phyloP scores from a whole-genome alignment of 2,329 filamentous ascomycete species.

The Aspergillus sp. region DNA sequence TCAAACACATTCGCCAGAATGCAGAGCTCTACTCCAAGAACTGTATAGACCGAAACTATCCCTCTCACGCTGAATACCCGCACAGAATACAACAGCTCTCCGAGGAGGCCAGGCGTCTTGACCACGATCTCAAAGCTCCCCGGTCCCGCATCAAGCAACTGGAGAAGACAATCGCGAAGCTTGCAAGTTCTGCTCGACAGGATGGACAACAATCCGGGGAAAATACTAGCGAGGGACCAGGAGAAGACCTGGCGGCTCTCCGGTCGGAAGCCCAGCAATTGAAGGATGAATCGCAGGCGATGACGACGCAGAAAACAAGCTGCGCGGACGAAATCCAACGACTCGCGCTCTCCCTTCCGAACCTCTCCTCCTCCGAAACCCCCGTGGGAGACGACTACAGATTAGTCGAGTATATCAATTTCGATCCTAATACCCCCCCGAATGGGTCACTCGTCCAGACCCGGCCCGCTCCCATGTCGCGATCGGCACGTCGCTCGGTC shows the following conservation, averaged over 20 bases:
- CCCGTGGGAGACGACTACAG: constrained; percentile 64
- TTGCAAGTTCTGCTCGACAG: constrained; percentile 20
- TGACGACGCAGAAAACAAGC: constrained; percentile 24
- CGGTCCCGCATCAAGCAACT: constrained; percentile 41
- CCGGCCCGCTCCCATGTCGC: constrained; percentile 68
- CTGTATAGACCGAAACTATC: constrained; percentile 81
- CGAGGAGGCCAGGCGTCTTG: constrained; percentile 32
- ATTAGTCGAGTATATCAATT: constrained; percentile 74
- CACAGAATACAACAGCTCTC: constrained; percentile 46
- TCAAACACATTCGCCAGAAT: constrained; percentile 86
- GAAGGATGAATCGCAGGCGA: constrained; percentile 31
- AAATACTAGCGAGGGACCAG: background rate
- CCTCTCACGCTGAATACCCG: constrained; percentile 46
- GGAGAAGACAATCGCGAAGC: constrained; percentile 36
- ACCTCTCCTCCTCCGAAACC: constrained; percentile 73
- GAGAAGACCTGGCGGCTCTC: constrained; percentile 20
- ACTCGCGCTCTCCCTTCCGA: constrained; percentile 76
- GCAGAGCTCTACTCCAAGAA: constrained; percentile 76
- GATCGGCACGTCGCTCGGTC: constrained; percentile 77
- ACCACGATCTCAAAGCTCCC: constrained; percentile 35
- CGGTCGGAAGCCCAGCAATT: constrained; percentile 34
- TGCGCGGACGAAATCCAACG: constrained; percentile 60
- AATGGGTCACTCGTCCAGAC: constrained; percentile 23
- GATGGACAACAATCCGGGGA: constrained; percentile 5
- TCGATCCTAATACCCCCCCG: constrained; percentile 48